A percentile compares a stretch with the other conserved stretches of the same genome.
Evolutionary conservation across 805 yeast genomes (phyloP).

Genomic region (Monosporozyma solicola): DNA sequence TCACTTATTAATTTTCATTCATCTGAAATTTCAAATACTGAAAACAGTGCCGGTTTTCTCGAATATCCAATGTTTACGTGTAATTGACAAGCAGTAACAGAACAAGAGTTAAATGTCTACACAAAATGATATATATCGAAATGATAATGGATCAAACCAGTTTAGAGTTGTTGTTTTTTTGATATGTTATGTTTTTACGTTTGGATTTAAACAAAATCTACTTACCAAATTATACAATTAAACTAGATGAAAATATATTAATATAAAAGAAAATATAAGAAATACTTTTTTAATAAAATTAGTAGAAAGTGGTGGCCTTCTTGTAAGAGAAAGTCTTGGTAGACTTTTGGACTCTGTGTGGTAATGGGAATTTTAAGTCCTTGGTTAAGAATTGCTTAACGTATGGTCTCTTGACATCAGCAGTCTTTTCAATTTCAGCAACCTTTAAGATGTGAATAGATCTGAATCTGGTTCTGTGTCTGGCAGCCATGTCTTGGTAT

Average conservation of each 20-base stretch:
- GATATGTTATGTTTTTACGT: background rate
- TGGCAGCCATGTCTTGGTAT: constrained; percentile 99
- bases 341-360: constrained; percentile 96
- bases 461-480: constrained; percentile 99
- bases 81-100: too few species aligned
- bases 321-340: constrained; percentile 79
- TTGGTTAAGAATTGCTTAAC: constrained; percentile 91
- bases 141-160: background rate
- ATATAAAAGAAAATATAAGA: constrained; percentile 1
- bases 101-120: background rate
- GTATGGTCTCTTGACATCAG: constrained; percentile 98
- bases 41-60: background rate
- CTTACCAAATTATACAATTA: constrained; percentile 25
- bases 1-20: background rate
- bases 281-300: constrained; percentile 29
- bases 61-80: background rate
- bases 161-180: background rate
- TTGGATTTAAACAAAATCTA: constrained; percentile 11
- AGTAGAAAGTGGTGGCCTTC: constrained; percentile 97
- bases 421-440: constrained; percentile 95
- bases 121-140: background rate
- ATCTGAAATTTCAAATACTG: background rate
- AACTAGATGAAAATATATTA: constrained; percentile 5
- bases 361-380: constrained; percentile 98
- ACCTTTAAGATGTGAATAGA: constrained; percentile 98